Conservation (phyloP, 1,284 basidiomycete genomes). For the Paramarasmius palmivorus region DNA sequence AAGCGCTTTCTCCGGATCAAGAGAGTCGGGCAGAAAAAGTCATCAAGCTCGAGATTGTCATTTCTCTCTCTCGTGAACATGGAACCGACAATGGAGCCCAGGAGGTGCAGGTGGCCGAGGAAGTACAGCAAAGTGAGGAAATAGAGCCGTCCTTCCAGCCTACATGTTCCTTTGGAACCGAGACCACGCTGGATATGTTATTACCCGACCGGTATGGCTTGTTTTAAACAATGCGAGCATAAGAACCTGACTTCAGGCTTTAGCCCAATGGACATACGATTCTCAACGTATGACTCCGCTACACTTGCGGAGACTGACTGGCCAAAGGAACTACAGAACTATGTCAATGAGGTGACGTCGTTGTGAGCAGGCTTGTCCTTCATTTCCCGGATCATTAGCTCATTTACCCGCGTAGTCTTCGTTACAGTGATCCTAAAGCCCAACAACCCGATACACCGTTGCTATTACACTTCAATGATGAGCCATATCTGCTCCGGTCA, state of each 20-base stretch:
- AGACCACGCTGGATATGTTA: slow-evolving; percentile 46
- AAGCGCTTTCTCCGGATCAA: slow-evolving; percentile 26
- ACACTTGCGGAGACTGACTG: slow-evolving; percentile 29
- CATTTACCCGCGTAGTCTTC: slow-evolving; percentile 29
- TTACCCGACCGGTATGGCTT: slow-evolving; percentile 56
- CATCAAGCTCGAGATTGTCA: slow-evolving; percentile 39
- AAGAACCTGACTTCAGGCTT: slow-evolving; percentile 10
- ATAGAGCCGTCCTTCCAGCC: slow-evolving; percentile 12
- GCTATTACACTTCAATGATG: slow-evolving; percentile 37
- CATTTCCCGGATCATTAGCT: neutral
- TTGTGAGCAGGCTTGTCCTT: slow-evolving; percentile 39
- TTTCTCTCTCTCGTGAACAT: slow-evolving; percentile 16
- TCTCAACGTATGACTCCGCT: slow-evolving; percentile 39
- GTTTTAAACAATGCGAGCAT: neutral
- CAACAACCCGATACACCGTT: slow-evolving; percentile 55
- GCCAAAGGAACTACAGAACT: slow-evolving; percentile 45
- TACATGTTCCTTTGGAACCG: slow-evolving; percentile 32
- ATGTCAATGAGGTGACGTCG: slow-evolving; percentile 37
- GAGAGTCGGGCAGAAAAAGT: slow-evolving; percentile 19
- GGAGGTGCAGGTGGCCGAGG: neutral
- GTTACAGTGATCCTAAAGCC: slow-evolving; percentile 26
- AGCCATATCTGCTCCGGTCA: slow-evolving; percentile 50
- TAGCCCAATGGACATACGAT: slow-evolving; percentile 54
- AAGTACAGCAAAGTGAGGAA: neutral
- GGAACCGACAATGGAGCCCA: neutral